Conservation (phyloP, 2,329 filamentous ascomycete species). For the Penicillium concentricum region DNA sequence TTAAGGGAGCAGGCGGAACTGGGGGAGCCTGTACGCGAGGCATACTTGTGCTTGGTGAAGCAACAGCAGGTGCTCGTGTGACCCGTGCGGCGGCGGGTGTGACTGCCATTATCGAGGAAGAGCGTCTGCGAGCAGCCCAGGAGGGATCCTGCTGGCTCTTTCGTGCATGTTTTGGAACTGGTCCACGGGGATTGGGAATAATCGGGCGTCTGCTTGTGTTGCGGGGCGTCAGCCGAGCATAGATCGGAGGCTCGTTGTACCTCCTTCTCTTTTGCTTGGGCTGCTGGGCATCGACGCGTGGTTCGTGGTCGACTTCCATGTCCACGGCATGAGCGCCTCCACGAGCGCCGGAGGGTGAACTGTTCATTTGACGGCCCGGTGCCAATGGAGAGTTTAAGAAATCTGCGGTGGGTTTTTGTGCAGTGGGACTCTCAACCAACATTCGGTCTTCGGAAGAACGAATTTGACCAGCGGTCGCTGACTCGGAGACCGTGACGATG, state of each 20-base stretch:
- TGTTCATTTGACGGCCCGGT: constrained; percentile 25
- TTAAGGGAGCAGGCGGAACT: constrained; percentile 9
- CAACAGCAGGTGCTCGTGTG: constrained; percentile 16
- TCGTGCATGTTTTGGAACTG: constrained; percentile 35
- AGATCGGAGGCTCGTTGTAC: constrained; percentile 55
- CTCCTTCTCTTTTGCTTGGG: constrained; percentile 51
- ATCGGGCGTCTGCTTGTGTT: constrained; percentile 42
- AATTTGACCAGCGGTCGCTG: constrained; percentile 21
- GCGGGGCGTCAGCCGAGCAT: constrained; percentile 46
- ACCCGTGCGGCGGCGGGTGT: constrained; percentile 13
- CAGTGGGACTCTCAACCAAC: constrained; percentile 28
- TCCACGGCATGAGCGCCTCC: constrained; percentile 23
- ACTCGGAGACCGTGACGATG: constrained; percentile 27
- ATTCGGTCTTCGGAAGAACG: constrained; percentile 31
- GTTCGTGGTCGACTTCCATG: constrained; percentile 24
- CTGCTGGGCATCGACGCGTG: constrained; percentile 32
- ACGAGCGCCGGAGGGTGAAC: constrained; percentile 27
- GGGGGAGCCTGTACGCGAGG: constrained; percentile 19
- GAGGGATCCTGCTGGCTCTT: constrained; percentile 18
- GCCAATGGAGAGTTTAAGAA: constrained; percentile 14
- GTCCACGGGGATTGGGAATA: constrained; percentile 39
- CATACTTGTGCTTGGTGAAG: constrained; percentile 30
- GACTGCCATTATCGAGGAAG: constrained; percentile 15
- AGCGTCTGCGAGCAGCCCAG: constrained; percentile 24
- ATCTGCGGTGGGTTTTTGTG: constrained; percentile 13